phyloP scores from a whole-genome alignment of 2,329 filamentous ascomycete species.

The Aureobasidium sp. region DNA sequence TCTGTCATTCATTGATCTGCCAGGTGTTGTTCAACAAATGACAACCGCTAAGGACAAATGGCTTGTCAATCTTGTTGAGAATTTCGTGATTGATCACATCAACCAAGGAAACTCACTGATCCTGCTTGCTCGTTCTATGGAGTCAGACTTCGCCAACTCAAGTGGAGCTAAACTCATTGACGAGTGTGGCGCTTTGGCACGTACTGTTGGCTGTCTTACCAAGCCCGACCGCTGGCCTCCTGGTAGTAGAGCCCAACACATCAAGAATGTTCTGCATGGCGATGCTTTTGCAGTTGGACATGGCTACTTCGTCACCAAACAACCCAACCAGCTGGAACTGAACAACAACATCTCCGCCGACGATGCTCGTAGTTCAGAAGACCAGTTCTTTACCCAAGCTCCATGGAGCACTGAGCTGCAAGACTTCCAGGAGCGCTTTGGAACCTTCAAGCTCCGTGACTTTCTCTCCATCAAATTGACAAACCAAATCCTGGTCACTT shows the following conservation, averaged over 20 bases:
- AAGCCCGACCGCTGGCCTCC: slow-evolving; percentile 67
- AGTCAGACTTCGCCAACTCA: slow-evolving; percentile 67
- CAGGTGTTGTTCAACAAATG: slow-evolving; percentile 68
- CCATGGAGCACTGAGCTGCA: slow-evolving; percentile 40
- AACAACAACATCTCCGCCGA: slow-evolving; percentile 35
- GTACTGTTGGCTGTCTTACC: slow-evolving; percentile 56
- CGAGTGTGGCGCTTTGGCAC: slow-evolving; percentile 29
- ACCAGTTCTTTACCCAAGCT: slow-evolving; percentile 38
- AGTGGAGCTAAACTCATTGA: slow-evolving; percentile 47
- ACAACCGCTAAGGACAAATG: slow-evolving; percentile 54
- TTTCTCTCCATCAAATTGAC: slow-evolving; percentile 42
- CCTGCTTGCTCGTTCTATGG: slow-evolving; percentile 69
- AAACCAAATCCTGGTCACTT: slow-evolving; percentile 32
- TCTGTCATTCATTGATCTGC: slow-evolving; percentile 76
- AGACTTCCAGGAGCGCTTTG: slow-evolving; percentile 38
- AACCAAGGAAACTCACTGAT: slow-evolving; percentile 61
- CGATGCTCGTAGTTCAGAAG: slow-evolving; percentile 41
- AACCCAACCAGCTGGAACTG: slow-evolving; percentile 46
- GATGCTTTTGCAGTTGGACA: slow-evolving; percentile 55
- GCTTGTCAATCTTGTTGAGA: slow-evolving; percentile 62
- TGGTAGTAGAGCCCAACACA: slow-evolving; percentile 33
- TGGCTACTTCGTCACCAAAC: slow-evolving; percentile 72
- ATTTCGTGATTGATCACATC: slow-evolving; percentile 63
- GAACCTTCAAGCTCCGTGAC: slow-evolving; percentile 41
- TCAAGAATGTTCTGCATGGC: slow-evolving; percentile 40